These are phyloP conservation scores for Boletus rufocinnamomeus DNA, from an alignment of 768 basidiomycete species.

Conservation along the genomic window DNA sequence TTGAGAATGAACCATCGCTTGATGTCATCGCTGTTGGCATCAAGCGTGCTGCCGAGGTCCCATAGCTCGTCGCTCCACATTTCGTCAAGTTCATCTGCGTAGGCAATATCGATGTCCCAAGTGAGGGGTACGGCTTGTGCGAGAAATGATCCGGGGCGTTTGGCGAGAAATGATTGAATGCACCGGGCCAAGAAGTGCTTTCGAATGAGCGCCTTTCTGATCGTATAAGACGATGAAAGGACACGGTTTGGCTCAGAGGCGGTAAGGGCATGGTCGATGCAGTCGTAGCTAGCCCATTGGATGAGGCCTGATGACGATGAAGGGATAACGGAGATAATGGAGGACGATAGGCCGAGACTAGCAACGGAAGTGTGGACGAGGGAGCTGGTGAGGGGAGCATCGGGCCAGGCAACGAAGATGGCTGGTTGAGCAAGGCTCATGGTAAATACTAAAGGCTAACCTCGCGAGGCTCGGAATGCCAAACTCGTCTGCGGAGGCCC, in stretches of 20 bases:
- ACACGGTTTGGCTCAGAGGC: slow-evolving; percentile 49
- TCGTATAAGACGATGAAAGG: slow-evolving; percentile 81
- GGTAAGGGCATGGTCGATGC: slow-evolving; percentile 75
- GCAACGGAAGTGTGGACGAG: slow-evolving; percentile 49
- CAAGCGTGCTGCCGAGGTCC: slow-evolving; percentile 71
- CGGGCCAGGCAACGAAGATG: slow-evolving; percentile 55
- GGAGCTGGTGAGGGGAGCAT: slow-evolving; percentile 52
- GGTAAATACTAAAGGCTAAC: not conserved
- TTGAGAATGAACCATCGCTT: slow-evolving; percentile 91
- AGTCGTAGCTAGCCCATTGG: slow-evolving; percentile 91
- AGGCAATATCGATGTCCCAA: slow-evolving; percentile 83
- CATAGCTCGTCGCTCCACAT: slow-evolving; percentile 91
- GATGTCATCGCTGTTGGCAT: slow-evolving; percentile 31
- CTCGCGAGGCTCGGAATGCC: not conserved
- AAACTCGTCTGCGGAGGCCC: not conserved
- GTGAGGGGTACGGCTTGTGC: slow-evolving; percentile 63
- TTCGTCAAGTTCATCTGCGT: slow-evolving; percentile 94
- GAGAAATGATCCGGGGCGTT: slow-evolving; percentile 63
- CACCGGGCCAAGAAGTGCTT: slow-evolving; percentile 88
- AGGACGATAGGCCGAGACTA: slow-evolving; percentile 30
- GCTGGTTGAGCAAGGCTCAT: slow-evolving; percentile 9
- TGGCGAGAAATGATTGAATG: slow-evolving; percentile 69
- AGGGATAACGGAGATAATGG: slow-evolving; percentile 33
- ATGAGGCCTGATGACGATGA: slow-evolving; percentile 40
- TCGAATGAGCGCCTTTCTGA: slow-evolving; percentile 90